Conservation (phyloP, 75 land plant genomes). For the Pseudotsuga menziesii region DNA sequence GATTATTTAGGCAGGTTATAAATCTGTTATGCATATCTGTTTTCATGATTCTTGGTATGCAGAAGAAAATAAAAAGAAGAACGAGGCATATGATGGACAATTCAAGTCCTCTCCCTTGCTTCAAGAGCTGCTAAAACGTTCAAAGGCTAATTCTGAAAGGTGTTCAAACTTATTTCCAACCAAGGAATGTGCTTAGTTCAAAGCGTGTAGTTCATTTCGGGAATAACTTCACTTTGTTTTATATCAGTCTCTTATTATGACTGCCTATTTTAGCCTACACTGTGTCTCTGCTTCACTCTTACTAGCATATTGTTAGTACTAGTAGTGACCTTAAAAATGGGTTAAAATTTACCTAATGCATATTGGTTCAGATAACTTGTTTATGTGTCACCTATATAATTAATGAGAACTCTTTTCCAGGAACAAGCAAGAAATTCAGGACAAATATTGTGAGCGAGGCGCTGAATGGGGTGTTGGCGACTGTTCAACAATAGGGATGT, state of each 20-base stretch:
- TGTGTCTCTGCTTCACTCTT: conserved; percentile 1
- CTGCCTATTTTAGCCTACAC: background rate
- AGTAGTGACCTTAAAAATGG: background rate
- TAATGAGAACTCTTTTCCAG: conserved; percentile 31
- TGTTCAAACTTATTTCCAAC: conserved; percentile 13
- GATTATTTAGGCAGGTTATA: background rate
- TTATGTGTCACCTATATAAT: too few relatives aligned
- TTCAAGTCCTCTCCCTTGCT: conserved; percentile 76
- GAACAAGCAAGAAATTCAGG: conserved; percentile 63
- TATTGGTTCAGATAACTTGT: background rate
- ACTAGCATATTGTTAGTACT: background rate
- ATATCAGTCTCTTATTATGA: background rate
- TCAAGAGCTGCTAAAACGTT: conserved; percentile 71
- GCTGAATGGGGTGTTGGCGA: conserved; percentile 99
- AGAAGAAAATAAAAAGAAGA: conserved; percentile 83
- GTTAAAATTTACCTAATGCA: background rate
- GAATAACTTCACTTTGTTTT: background rate
- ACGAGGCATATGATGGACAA: conserved; percentile 65
- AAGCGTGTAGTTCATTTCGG: background rate
- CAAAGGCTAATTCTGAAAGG: conserved; percentile 77
- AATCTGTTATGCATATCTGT: background rate
- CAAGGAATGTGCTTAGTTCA: conserved; percentile 1
- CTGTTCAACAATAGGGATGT: conserved; percentile 76
- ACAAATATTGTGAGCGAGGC: conserved; percentile 96
- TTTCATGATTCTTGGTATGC: conserved; percentile 8